Evolutionary conservation across 345 rosid genomes (phyloP).

Genomic region (Sonneratia caseolaris): DNA sequence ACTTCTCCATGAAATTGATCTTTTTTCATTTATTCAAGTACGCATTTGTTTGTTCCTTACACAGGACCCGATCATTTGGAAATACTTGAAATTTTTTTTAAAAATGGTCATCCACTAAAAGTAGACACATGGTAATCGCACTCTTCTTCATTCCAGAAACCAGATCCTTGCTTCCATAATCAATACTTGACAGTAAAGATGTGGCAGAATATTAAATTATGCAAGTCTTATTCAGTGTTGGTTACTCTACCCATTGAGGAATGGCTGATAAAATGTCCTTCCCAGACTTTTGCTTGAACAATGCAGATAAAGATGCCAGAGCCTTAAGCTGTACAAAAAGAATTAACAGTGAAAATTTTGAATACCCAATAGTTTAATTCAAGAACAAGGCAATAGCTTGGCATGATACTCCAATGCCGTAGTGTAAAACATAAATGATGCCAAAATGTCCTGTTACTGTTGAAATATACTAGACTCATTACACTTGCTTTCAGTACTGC

Average conservation of each 20-base stretch:
- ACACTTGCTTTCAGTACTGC: not conserved
- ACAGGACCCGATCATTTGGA: not conserved
- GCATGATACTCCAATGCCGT: not conserved
- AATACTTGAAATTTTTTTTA: not conserved
- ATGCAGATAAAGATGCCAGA: constrained; percentile 45
- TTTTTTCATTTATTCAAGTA: not conserved
- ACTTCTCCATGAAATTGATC: not conserved
- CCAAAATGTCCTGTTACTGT: not conserved
- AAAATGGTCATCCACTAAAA: not conserved
- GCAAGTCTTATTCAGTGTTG: not conserved
- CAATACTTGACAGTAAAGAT: not conserved
- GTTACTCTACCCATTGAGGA: constrained; percentile 78
- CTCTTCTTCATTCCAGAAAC: not conserved
- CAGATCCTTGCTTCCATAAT: not conserved
- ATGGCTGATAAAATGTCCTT: constrained; percentile 54
- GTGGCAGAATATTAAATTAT: not conserved
- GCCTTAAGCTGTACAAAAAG: constrained; percentile 71
- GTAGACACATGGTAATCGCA: not conserved
- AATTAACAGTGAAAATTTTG: not conserved
- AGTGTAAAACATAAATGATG: not conserved
- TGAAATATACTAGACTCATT: not conserved
- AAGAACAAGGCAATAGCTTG: not conserved
- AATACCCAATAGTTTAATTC: not conserved
- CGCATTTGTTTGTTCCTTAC: not conserved
- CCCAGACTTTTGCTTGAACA: constrained; percentile 63